phyloP scores from a whole-genome alignment of 2,329 filamentous ascomycete genomes.

The Ophiognomonia clavigignenti-juglandacearum region DNA sequence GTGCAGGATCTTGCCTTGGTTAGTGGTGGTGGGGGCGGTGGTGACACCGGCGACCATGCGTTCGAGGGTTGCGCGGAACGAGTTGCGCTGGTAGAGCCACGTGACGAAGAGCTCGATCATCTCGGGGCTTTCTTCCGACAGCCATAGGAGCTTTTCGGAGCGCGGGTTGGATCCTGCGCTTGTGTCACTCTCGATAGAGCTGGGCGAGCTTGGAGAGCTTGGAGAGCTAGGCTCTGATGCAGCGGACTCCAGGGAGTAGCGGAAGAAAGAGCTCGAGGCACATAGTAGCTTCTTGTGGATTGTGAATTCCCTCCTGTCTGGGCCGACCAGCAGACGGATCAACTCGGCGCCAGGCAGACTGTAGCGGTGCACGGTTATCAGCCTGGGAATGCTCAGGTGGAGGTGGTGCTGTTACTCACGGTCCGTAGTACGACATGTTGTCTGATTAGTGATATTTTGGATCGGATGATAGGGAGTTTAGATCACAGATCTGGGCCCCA shows the following conservation, averaged over 20 bases:
- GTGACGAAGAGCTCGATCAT: slow-evolving; percentile 51
- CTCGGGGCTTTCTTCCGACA: slow-evolving; percentile 42
- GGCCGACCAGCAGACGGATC: slow-evolving; percentile 36
- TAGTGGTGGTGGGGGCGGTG: slow-evolving; percentile 18
- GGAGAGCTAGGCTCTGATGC: slow-evolving; percentile 27
- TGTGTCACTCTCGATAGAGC: neutral
- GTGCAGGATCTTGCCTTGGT: slow-evolving; percentile 21
- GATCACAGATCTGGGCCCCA: neutral
- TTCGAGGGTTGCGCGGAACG: slow-evolving; percentile 40
- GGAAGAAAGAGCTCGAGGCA: slow-evolving; percentile 43
- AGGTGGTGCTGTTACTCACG: slow-evolving; percentile 1
- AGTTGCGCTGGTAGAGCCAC: slow-evolving; percentile 43
- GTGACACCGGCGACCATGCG: slow-evolving; percentile 28
- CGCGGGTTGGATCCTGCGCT: slow-evolving; percentile 25
- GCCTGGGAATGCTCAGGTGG: neutral
- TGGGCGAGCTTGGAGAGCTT: slow-evolving; percentile 16
- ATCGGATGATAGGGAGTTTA: neutral
- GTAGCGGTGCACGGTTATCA: neutral
- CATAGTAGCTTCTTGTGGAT: slow-evolving; percentile 42
- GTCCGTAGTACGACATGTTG: slow-evolving; percentile 9
- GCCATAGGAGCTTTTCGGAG: slow-evolving; percentile 24
- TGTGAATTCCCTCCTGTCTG: slow-evolving; percentile 35
- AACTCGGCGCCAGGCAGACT: slow-evolving; percentile 17
- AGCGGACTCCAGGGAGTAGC: slow-evolving; percentile 31
- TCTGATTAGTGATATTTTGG: slow-evolving; percentile 1